Evolutionary conservation across 768 basidiomycete genomes (phyloP).

Genomic region (Hygrocybe coccinea): DNA sequence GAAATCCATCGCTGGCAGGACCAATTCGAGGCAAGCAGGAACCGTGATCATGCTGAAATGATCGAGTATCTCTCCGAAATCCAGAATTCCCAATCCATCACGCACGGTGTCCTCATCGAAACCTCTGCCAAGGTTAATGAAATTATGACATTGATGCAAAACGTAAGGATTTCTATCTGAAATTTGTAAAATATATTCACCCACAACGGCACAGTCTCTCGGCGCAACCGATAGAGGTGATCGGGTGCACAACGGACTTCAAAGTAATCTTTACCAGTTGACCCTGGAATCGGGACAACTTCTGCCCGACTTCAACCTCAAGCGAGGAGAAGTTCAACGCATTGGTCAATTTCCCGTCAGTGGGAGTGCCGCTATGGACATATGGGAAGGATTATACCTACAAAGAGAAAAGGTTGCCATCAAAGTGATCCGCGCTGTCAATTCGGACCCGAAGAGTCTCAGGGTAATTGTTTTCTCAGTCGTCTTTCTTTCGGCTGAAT

Average conservation of each 20-base stretch:
- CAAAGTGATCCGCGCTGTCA: constrained; percentile 50
- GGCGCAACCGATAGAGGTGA: constrained; percentile 19
- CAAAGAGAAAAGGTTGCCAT: constrained; percentile 52
- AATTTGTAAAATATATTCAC: not conserved
- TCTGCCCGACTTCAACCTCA: constrained; percentile 47
- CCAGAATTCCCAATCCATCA: constrained; percentile 24
- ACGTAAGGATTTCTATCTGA: constrained; percentile 25
- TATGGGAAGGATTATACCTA: constrained; percentile 52
- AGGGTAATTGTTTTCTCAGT: constrained; percentile 30
- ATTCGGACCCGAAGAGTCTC: constrained; percentile 41
- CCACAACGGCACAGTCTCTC: not conserved
- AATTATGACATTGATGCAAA: constrained; percentile 50
- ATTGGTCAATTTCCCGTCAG: constrained; percentile 47
- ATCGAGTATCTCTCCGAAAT: constrained; percentile 42
- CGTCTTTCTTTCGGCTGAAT: constrained; percentile 1
- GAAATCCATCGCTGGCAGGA: constrained; percentile 48
- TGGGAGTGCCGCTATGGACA: constrained; percentile 50
- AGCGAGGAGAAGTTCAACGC: constrained; percentile 48
- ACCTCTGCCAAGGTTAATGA: constrained; percentile 32
- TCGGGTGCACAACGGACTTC: constrained; percentile 40
- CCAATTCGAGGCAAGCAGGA: constrained; percentile 35
- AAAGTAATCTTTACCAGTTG: constrained; percentile 47
- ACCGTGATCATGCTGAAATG: constrained; percentile 42
- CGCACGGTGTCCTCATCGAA: constrained; percentile 29
- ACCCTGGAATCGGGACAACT: constrained; percentile 43